These are phyloP conservation scores for Talaromyces pinophilus DNA, from an alignment of 2,329 filamentous ascomycete genomes.

Conservation along the genomic window DNA sequence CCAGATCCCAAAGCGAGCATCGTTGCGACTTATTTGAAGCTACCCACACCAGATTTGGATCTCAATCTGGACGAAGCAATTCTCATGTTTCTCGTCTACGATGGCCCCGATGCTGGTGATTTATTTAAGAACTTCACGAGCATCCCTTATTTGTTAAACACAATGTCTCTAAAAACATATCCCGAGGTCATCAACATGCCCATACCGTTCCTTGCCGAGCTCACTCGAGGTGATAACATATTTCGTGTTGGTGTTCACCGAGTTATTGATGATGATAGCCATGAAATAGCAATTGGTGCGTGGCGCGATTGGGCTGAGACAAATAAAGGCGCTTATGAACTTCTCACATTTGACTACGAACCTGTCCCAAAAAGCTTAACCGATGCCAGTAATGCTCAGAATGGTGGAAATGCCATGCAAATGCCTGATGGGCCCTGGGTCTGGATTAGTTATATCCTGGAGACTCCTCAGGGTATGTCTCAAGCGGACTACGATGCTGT, in stretches of 20 bases:
- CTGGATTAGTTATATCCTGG: slow-evolving; percentile 36
- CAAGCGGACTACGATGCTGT: slow-evolving; percentile 31
- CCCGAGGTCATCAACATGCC: slow-evolving; percentile 39
- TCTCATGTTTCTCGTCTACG: slow-evolving; percentile 41
- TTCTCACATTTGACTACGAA: slow-evolving; percentile 34
- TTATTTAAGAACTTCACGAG: slow-evolving; percentile 38
- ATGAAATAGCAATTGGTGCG: slow-evolving; percentile 28
- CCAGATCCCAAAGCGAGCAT: slow-evolving; percentile 38
- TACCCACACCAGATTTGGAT: slow-evolving; percentile 31
- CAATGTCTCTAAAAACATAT: slow-evolving; percentile 33
- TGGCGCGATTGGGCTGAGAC: slow-evolving; percentile 35
- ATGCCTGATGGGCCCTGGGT: slow-evolving; percentile 39
- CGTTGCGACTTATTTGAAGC: slow-evolving; percentile 38
- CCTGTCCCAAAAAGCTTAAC: slow-evolving; percentile 35
- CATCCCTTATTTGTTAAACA: slow-evolving; percentile 35
- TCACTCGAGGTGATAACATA: slow-evolving; percentile 36
- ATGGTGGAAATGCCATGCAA: slow-evolving; percentile 37
- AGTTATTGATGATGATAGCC: slow-evolving; percentile 28
- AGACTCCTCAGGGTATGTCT: slow-evolving; percentile 30
- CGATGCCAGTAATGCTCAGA: slow-evolving; percentile 34
- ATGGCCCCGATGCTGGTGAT: slow-evolving; percentile 35
- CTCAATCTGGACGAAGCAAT: slow-evolving; percentile 37
- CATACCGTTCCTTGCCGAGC: slow-evolving; percentile 32
- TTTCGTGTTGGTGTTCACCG: slow-evolving; percentile 39
- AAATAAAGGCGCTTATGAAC: slow-evolving; percentile 35